Percentiles rank a stretch among this genome's conserved stretches.
phyloP scores from a whole-genome alignment of 495 filamentous ascomycete species.

The Talaromyces wortmannii region DNA sequence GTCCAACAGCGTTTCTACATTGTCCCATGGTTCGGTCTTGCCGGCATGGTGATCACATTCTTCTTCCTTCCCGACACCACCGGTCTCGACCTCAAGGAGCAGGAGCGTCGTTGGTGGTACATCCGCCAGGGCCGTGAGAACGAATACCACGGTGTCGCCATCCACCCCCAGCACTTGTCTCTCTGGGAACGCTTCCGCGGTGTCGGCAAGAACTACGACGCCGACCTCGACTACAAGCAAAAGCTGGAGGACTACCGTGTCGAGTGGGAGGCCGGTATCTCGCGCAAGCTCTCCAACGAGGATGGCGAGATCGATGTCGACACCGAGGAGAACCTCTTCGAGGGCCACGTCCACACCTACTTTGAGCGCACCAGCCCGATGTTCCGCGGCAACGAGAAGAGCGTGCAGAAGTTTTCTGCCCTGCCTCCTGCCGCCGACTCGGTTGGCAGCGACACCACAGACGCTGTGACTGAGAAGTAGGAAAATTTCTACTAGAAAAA shows the following conservation, averaged over 20 bases:
- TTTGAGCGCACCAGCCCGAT: conserved; percentile 45
- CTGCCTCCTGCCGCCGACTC: conserved; percentile 31
- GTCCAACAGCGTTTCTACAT: conserved; percentile 74
- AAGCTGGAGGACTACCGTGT: conserved; percentile 73
- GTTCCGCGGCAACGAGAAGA: conserved; percentile 40
- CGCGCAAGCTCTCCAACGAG: conserved; percentile 40
- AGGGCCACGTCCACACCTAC: conserved; percentile 39
- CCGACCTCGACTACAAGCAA: conserved; percentile 66
- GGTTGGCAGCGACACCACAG: background rate
- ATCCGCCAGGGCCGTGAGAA: conserved; percentile 64
- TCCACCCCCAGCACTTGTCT: conserved; percentile 79
- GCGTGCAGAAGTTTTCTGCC: conserved; percentile 22
- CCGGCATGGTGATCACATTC: conserved; percentile 67
- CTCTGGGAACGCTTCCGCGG: conserved; percentile 70
- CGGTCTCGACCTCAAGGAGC: conserved; percentile 87
- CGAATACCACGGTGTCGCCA: conserved; percentile 84
- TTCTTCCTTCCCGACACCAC: conserved; percentile 89
- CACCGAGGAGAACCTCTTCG: conserved; percentile 34
- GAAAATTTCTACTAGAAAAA: background rate
- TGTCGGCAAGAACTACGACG: conserved; percentile 68
- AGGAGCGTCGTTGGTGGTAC: conserved; percentile 80
- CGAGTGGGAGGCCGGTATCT: conserved; percentile 56
- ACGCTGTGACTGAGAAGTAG: background rate
- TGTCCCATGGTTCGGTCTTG: conserved; percentile 86
- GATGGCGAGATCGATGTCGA: conserved; percentile 21